Percentiles rank a stretch among this genome's conserved stretches.
Conservation (phyloP, 495 filamentous ascomycete species). For the Penicillium goetzii region DNA sequence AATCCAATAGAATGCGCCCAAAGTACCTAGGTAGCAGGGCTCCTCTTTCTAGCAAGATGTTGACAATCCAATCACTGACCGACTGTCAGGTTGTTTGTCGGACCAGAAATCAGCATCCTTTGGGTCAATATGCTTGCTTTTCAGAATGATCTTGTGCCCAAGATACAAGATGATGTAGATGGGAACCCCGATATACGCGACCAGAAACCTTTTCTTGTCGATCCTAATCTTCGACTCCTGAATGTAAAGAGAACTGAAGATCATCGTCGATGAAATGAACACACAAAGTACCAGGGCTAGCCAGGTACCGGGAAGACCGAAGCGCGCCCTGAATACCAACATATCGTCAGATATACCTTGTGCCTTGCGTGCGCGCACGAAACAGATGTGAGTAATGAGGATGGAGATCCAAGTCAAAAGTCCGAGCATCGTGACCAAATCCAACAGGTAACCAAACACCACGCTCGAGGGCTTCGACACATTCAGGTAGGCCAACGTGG, state of each 20-base stretch:
- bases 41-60: neutral
- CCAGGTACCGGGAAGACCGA: conserved; percentile 69
- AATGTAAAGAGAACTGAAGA: conserved; percentile 65
- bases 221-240: conserved; percentile 46
- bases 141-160: conserved; percentile 65
- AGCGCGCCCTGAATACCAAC: conserved; percentile 72
- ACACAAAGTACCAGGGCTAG: conserved; percentile 65
- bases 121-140: conserved; percentile 54
- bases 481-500: conserved; percentile 74
- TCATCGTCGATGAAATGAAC: conserved; percentile 73
- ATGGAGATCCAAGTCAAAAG: conserved; percentile 73
- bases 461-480: conserved; percentile 60
- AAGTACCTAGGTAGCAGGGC: no score
- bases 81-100: conserved; percentile 35
- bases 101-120: conserved; percentile 64
- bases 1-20: neutral
- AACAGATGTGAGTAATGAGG: conserved; percentile 76
- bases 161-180: conserved; percentile 71
- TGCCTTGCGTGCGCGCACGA: conserved; percentile 68
- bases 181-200: conserved; percentile 76
- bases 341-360: conserved; percentile 65
- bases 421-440: conserved; percentile 76
- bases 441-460: conserved; percentile 80
- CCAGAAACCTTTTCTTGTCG: conserved; percentile 73
- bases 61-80: neutral